Percentiles rank a stretch among this genome's conserved stretches.
phyloP scores from a whole-genome alignment of 768 basidiomycete genomes.

The Xerocomellus chrysenteron region DNA sequence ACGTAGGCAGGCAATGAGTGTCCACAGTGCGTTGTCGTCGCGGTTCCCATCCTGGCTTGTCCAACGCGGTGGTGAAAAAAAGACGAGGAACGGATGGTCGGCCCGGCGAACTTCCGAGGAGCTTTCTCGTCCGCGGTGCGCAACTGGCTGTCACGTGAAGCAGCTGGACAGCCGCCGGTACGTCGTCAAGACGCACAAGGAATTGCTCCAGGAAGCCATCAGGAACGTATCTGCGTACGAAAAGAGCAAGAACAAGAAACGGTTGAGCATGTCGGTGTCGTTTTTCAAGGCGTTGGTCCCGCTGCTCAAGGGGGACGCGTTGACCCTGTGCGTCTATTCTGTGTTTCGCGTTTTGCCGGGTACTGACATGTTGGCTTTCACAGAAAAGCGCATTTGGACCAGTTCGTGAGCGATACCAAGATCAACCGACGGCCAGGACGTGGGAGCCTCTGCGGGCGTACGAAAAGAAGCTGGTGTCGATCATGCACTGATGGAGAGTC shows the following conservation, averaged over 20 bases:
- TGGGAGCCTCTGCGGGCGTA: constrained; percentile 90
- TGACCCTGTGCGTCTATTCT: constrained; percentile 21
- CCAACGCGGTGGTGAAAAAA: constrained; percentile 48
- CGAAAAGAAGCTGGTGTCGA: constrained; percentile 71
- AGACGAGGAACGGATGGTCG: constrained; percentile 62
- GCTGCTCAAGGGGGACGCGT: constrained; percentile 46
- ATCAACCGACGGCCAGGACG: constrained; percentile 67
- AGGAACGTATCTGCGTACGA: constrained; percentile 63
- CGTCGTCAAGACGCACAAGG: constrained; percentile 72
- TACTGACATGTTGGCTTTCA: neutral
- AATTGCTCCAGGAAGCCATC: constrained; percentile 63
- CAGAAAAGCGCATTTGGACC: constrained; percentile 84
- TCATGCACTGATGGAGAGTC: constrained; percentile 50
- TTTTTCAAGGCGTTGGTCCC: constrained; percentile 77
- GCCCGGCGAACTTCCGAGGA: constrained; percentile 69
- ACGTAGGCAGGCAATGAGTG: too few species aligned
- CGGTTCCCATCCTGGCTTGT: too few species aligned
- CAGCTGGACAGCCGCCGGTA: constrained; percentile 62
- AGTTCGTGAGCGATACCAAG: constrained; percentile 66
- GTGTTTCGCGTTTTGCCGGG: neutral
- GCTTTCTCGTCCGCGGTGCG: constrained; percentile 83
- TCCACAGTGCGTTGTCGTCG: too few species aligned
- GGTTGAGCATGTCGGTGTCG: constrained; percentile 47
- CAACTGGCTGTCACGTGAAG: constrained; percentile 77
- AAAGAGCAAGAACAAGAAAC: constrained; percentile 64